Percentiles rank a stretch among this genome's conserved stretches.
phyloP scores from a whole-genome alignment of 2,329 filamentous ascomycete genomes.

The Fusarium xylarioides region DNA sequence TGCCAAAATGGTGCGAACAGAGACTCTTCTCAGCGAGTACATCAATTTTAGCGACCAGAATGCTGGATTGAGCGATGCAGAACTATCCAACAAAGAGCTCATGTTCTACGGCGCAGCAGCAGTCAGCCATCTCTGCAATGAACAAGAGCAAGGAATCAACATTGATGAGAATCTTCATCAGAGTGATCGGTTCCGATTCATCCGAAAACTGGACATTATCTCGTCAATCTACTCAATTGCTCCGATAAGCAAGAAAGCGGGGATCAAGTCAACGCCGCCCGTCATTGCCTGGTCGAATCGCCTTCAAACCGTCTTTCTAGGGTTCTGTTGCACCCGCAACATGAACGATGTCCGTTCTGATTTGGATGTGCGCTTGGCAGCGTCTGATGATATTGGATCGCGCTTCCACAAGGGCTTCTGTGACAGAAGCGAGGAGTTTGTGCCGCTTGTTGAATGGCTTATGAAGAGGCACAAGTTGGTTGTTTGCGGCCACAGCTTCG shows the following conservation, averaged over 20 bases:
- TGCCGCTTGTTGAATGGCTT: neutral
- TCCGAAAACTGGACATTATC: neutral
- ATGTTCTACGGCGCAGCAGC: constrained; percentile 1
- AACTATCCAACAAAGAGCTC: neutral
- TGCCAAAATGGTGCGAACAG: neutral
- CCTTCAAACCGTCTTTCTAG: neutral
- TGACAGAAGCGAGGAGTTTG: neutral
- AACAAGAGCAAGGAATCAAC: neutral
- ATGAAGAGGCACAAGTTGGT: neutral
- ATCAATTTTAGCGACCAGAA: constrained; percentile 2
- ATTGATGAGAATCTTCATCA: neutral
- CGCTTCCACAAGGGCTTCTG: neutral
- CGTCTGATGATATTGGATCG: neutral
- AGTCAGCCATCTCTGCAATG: constrained; percentile 1
- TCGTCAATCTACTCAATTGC: neutral
- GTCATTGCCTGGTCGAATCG: neutral
- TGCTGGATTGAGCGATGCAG: neutral
- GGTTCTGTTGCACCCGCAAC: neutral
- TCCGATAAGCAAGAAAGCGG: neutral
- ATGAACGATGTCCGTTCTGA: neutral
- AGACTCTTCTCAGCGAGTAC: constrained; percentile 1
- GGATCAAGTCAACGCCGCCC: neutral
- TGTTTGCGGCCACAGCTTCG: neutral
- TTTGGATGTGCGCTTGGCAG: neutral
- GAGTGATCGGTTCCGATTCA: neutral